Conservation (phyloP, 2,329 filamentous ascomycete species). For the Penicillium sp. region DNA sequence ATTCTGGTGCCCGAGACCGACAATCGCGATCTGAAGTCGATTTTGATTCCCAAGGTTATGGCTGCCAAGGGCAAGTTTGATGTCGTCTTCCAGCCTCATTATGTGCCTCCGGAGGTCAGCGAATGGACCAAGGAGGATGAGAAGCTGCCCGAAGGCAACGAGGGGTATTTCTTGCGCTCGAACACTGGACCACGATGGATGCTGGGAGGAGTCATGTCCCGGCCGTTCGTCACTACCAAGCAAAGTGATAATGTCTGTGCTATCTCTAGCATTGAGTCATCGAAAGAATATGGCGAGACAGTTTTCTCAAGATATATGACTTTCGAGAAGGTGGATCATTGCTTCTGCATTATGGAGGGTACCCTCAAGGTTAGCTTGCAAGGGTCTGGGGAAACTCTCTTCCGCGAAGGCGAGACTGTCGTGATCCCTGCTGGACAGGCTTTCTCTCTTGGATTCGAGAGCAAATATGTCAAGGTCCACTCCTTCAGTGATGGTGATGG, state of each 20-base stretch:
- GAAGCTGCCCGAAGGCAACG: constrained; percentile 18
- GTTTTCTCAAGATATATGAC: constrained; percentile 40
- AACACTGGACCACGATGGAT: constrained; percentile 43
- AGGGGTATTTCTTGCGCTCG: constrained; percentile 53
- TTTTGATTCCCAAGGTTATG: constrained; percentile 56
- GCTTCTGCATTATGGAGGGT: constrained; percentile 51
- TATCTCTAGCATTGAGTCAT: constrained; percentile 53
- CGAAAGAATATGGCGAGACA: constrained; percentile 35
- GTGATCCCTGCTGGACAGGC: constrained; percentile 49
- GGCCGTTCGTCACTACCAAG: constrained; percentile 49
- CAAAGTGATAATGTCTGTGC: constrained; percentile 52
- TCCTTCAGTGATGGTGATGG: constrained; percentile 52
- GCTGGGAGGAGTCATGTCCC: constrained; percentile 34
- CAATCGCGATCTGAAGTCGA: constrained; percentile 50
- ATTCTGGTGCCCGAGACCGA: constrained; percentile 53
- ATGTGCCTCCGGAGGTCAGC: constrained; percentile 43
- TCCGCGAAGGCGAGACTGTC: constrained; percentile 50
- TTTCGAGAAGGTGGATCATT: constrained; percentile 53
- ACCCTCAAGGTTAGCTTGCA: constrained; percentile 43
- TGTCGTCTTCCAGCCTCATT: constrained; percentile 53
- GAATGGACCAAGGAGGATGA: constrained; percentile 28
- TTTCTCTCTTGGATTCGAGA: constrained; percentile 47
- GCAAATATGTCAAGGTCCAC: constrained; percentile 48
- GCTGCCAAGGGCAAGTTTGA: constrained; percentile 56
- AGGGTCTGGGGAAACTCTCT: constrained; percentile 31